Percentiles rank a stretch among this genome's conserved stretches.
Conservation (phyloP, 768 basidiomycete genomes). For the Mycena alexandri region DNA sequence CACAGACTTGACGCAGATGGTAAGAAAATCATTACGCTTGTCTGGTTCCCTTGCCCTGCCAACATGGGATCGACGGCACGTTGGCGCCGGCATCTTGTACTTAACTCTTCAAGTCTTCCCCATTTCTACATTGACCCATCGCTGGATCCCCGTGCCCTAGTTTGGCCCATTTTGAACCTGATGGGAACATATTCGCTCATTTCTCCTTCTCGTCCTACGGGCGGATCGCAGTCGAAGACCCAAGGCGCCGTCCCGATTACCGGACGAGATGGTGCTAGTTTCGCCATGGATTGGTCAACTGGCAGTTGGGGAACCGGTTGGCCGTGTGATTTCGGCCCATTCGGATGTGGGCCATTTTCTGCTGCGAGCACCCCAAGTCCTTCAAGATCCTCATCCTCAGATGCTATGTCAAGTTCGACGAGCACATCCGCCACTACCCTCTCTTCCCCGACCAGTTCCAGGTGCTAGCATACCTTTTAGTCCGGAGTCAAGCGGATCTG, state of each 20-base stretch:
- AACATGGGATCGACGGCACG: neutral
- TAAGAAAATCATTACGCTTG: neutral
- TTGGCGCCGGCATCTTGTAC: conserved; percentile 2
- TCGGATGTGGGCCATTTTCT: neutral
- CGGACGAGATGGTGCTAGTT: neutral
- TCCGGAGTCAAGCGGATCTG: neutral
- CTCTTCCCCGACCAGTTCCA: conserved; percentile 1
- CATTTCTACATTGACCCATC: neutral
- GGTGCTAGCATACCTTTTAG: neutral
- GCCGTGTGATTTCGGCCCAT: neutral
- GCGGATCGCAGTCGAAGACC: neutral
- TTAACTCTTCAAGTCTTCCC: neutral
- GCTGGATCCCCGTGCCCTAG: neutral
- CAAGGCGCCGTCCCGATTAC: neutral
- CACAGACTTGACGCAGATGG: too few relatives aligned
- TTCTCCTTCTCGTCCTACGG: conserved; percentile 4
- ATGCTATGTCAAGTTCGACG: neutral
- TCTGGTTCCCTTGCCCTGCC: neutral
- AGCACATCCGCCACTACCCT: neutral
- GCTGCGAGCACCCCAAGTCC: neutral
- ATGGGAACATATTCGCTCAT: neutral
- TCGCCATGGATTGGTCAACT: neutral
- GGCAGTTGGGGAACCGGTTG: neutral
- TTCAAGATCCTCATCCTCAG: neutral
- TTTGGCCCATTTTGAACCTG: neutral